A percentile compares a stretch with the other conserved stretches of the same genome.
These are phyloP conservation scores for Aspergillus texensis DNA, from an alignment of 2,329 filamentous ascomycete genomes.

Conservation along the genomic window DNA sequence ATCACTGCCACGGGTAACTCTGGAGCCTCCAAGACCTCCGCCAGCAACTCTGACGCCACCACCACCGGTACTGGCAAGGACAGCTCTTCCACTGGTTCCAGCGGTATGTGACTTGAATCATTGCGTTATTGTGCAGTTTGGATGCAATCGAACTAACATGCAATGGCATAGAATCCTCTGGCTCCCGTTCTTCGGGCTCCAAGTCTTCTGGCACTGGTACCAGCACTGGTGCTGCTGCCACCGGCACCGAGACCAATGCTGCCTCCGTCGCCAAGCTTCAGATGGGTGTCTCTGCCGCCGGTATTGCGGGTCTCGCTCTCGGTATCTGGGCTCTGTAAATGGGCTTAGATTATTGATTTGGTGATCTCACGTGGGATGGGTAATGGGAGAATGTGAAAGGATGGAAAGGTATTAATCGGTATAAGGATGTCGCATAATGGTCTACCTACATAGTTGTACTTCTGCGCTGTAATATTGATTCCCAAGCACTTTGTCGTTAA, in stretches of 20 bases:
- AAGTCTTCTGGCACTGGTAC: conserved; percentile 18
- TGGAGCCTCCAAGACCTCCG: conserved; percentile 19
- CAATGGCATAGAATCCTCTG: conserved; percentile 9
- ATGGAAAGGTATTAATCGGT: conserved; percentile 9
- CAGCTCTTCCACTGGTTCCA: conserved; percentile 16
- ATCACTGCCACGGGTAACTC: conserved; percentile 28
- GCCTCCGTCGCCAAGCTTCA: conserved; percentile 31
- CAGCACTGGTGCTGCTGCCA: conserved; percentile 18
- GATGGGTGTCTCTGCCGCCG: conserved; percentile 37
- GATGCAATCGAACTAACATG: not conserved
- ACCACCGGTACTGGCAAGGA: conserved; percentile 16
- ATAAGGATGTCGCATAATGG: conserved; percentile 3
- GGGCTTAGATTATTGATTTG: not conserved
- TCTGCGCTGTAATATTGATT: conserved; percentile 7
- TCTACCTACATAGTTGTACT: conserved; percentile 13
- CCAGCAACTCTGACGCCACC: conserved; percentile 18
- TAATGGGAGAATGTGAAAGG: conserved; percentile 7
- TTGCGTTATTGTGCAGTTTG: not conserved
- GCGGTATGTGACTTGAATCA: conserved; percentile 13
- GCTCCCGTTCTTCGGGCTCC: not conserved
- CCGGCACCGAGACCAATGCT: conserved; percentile 23
- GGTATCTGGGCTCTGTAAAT: conserved; percentile 43
- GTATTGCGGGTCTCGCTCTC: conserved; percentile 37
- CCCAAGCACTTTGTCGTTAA: not conserved
- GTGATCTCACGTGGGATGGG: not conserved